phyloP scores from a whole-genome alignment of 2,329 filamentous ascomycete species.

The Xylariaceae sp. region DNA sequence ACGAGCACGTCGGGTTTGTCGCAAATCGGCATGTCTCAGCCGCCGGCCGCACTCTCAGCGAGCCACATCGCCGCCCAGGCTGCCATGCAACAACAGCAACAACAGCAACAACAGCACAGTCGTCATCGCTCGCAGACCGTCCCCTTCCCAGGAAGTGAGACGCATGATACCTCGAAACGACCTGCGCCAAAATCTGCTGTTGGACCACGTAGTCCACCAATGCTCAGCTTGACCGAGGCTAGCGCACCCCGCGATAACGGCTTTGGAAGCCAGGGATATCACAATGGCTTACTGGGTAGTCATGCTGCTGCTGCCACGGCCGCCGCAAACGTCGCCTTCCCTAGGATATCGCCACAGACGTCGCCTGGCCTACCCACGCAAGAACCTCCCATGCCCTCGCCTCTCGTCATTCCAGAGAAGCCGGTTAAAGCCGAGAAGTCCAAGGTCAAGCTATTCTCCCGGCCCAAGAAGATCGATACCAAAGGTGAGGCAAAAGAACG shows the following conservation, averaged over 20 bases:
- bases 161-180: slow-evolving; percentile 53
- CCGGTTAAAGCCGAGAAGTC: slow-evolving; percentile 69
- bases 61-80: slow-evolving; percentile 83
- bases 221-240: slow-evolving; percentile 68
- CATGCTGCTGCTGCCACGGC: slow-evolving; percentile 71
- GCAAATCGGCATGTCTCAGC: slow-evolving; percentile 54
- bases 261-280: slow-evolving; percentile 59
- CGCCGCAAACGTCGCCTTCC: slow-evolving; percentile 76
- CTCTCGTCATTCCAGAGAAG: slow-evolving; percentile 60
- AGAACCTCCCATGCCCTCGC: slow-evolving; percentile 40
- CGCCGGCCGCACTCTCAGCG: slow-evolving; percentile 58
- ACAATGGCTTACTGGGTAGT: slow-evolving; percentile 65
- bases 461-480: slow-evolving; percentile 75
- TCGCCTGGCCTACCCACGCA: slow-evolving; percentile 53
- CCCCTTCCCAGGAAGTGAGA: slow-evolving; percentile 56
- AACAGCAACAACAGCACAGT: slow-evolving; percentile 59
- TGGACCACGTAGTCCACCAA: slow-evolving; percentile 65
- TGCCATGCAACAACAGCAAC: slow-evolving; percentile 58
- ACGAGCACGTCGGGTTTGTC: slow-evolving; percentile 62
- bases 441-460: slow-evolving; percentile 82
- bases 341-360: slow-evolving; percentile 60
- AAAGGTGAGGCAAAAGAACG: slow-evolving; percentile 72
- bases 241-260: slow-evolving; percentile 64
- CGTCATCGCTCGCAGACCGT: slow-evolving; percentile 78
- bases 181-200: slow-evolving; percentile 39